Evolutionary conservation across 257 asterid species (phyloP).

Genomic region (Cynanchum wilfordii): DNA sequence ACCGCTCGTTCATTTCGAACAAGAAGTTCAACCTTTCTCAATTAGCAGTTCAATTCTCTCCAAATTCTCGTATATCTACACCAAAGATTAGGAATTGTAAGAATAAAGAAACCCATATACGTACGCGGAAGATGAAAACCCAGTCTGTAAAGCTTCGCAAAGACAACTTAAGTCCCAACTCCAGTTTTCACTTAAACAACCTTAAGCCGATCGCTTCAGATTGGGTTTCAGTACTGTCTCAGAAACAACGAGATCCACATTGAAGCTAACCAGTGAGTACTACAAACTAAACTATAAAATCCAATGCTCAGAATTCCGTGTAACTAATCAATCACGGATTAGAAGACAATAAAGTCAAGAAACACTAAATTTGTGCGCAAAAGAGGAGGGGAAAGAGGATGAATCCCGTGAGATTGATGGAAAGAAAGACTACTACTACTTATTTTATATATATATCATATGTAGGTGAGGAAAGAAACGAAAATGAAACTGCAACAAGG

Average conservation of each 20-base stretch:
- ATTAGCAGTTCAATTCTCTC: neutral
- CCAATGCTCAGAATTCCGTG: neutral
- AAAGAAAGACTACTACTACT: neutral
- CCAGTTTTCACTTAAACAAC: neutral
- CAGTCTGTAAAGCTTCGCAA: neutral
- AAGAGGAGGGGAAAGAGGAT: neutral
- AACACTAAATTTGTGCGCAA: neutral
- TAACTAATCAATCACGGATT: neutral
- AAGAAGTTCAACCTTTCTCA: neutral
- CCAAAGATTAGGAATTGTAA: neutral
- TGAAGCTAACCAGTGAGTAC: neutral
- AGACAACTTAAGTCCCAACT: neutral
- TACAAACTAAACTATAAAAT: neutral
- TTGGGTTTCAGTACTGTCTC: neutral
- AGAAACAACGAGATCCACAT: neutral
- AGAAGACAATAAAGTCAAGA: neutral
- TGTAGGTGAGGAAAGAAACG: neutral
- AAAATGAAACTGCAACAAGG: neutral
- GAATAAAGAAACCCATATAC: neutral
- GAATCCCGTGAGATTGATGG: conserved; percentile 15
- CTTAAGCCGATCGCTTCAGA: neutral
- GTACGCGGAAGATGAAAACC: neutral
- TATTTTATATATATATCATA: no score
- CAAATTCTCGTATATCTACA: neutral
- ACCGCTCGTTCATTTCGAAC: conserved; percentile 6